Percentiles rank a stretch among this genome's conserved stretches.
Evolutionary conservation across 257 asterid species (phyloP).

Genomic region (Capsicum pubescens): DNA sequence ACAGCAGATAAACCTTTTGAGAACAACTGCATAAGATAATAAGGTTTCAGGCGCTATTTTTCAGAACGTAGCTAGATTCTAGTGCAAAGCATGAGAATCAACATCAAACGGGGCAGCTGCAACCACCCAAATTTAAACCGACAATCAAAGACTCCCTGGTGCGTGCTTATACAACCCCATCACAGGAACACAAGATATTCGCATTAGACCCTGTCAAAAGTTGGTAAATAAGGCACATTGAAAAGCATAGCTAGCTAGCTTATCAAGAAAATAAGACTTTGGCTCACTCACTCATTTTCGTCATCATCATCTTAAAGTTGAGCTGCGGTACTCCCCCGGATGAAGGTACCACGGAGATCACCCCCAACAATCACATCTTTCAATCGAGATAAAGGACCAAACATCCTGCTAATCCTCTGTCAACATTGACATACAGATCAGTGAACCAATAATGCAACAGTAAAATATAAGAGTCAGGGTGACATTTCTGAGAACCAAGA

Average conservation of each 20-base stretch:
- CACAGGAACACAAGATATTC: not conserved
- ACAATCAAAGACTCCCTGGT: not conserved
- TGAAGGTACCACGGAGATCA: conserved; percentile 39
- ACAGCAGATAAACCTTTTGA: not conserved
- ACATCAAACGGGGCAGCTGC: conserved; percentile 24
- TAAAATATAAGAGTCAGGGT: not conserved
- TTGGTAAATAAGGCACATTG: not conserved
- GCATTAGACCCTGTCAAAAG: conserved; percentile 10
- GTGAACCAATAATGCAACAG: conserved; percentile 4
- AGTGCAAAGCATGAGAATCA: not conserved
- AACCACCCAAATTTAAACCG: not conserved
- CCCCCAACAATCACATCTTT: conserved; percentile 43
- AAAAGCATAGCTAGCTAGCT: conserved; percentile 10
- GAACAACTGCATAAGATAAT: not conserved
- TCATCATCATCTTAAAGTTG: conserved; percentile 37
- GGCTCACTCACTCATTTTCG: conserved; percentile 19
- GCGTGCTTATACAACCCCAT: conserved; percentile 9
- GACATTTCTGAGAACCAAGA: conserved; percentile 18
- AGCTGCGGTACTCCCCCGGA: conserved; percentile 39
- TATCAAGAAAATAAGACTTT: not conserved
- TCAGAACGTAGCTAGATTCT: not conserved
- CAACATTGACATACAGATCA: conserved; percentile 13
- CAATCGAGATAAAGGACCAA: conserved; percentile 48
- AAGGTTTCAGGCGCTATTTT: not conserved
- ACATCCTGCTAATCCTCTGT: conserved; percentile 49